These are phyloP conservation scores for Naganishia vishniacii DNA, from an alignment of 768 basidiomycete genomes.

Conservation along the genomic window DNA sequence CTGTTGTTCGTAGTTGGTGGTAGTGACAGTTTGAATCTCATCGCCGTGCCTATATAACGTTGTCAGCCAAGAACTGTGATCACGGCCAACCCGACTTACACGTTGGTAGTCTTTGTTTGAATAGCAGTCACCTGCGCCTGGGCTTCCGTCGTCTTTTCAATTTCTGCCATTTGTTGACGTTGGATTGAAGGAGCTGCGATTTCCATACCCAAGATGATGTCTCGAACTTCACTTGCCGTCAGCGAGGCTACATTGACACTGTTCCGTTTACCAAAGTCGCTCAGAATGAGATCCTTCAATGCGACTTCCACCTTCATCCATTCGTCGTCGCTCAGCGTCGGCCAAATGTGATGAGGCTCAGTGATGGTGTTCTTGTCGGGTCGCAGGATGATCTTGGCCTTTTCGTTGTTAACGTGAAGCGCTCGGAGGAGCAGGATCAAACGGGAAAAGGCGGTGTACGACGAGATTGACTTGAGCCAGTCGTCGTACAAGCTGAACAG, in stretches of 20 bases:
- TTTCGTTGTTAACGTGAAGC: conserved; percentile 97
- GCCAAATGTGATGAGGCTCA: conserved; percentile 86
- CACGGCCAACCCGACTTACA: conserved; percentile 45
- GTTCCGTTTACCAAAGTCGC: conserved; percentile 98
- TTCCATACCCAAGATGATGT: conserved; percentile 98
- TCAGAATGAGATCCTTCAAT: conserved; percentile 85
- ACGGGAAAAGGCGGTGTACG: conserved; percentile 97
- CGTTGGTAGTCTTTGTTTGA: conserved; percentile 95
- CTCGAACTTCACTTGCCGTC: conserved; percentile 91
- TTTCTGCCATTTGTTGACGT: conserved; percentile 97
- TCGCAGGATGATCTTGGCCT: conserved; percentile 95
- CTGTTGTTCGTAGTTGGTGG: conserved; percentile 95
- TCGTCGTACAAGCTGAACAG: conserved; percentile 98
- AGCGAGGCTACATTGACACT: conserved; percentile 97
- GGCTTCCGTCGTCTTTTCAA: conserved; percentile 93
- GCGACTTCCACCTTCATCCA: conserved; percentile 99
- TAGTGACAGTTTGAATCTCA: conserved; percentile 88
- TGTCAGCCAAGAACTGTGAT: background rate
- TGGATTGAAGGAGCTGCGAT: conserved; percentile 62
- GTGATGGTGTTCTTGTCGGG: conserved; percentile 96
- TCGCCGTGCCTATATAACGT: conserved; percentile 64
- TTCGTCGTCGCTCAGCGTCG: conserved; percentile 82
- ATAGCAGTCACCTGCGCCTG: conserved; percentile 91
- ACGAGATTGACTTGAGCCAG: conserved; percentile 98
- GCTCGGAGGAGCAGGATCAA: conserved; percentile 94